Conservation (phyloP, 805 yeast genomes). For the Teunomyces barrocoloradensis region DNA sequence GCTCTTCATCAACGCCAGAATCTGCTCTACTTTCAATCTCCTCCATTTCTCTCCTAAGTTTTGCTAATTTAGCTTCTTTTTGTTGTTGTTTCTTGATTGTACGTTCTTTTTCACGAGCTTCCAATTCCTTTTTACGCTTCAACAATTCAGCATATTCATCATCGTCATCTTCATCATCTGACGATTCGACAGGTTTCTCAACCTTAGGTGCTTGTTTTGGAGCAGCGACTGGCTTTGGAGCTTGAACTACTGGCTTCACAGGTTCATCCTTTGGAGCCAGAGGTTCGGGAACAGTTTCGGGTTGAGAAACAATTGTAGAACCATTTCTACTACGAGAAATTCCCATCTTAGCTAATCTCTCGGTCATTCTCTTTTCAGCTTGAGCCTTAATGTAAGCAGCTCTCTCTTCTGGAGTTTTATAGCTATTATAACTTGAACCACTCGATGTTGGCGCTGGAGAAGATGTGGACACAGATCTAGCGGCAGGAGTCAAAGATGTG, state of each 20-base stretch:
- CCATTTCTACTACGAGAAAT: conserved; percentile 43
- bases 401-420: conserved; percentile 60
- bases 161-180: conserved; percentile 43
- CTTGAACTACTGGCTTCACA: neutral
- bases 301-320: neutral
- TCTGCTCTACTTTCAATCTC: conserved; percentile 38
- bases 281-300: neutral
- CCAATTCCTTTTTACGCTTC: conserved; percentile 44
- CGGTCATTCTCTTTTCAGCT: conserved; percentile 73
- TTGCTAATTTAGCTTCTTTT: conserved; percentile 59
- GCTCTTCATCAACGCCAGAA: conserved; percentile 28
- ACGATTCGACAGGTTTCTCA: conserved; percentile 14
- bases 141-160: conserved; percentile 49
- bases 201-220: conserved; percentile 9
- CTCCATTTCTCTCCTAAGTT: conserved; percentile 58
- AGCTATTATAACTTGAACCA: conserved; percentile 21
- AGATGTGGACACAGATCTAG: conserved; percentile 3
- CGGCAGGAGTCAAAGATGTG: conserved; percentile 4
- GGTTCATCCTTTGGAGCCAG: neutral
- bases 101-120: conserved; percentile 40
- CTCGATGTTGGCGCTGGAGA: conserved; percentile 13
- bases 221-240: neutral
- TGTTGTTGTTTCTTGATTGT: conserved; percentile 53
- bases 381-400: conserved; percentile 82
- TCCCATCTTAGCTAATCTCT: conserved; percentile 78